These are phyloP conservation scores for Mycosphaerella sp. DNA, from an alignment of 2,329 filamentous ascomycete species.

Conservation along the genomic window DNA sequence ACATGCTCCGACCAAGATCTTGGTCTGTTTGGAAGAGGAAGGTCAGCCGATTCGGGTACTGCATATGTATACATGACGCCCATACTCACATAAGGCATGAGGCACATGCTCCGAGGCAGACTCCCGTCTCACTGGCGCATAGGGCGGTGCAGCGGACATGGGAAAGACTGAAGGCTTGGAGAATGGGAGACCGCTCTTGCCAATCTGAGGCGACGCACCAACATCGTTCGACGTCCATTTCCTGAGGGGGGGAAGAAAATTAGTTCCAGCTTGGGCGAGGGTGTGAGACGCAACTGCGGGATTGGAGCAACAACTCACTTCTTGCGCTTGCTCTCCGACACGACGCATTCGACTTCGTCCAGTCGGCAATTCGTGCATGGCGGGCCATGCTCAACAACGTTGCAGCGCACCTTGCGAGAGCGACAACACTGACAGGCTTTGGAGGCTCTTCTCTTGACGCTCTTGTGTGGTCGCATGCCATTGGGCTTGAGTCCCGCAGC, in stretches of 20 bases:
- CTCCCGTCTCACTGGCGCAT: slow-evolving; percentile 26
- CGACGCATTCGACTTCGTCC: slow-evolving; percentile 68
- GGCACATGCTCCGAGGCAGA: slow-evolving; percentile 48
- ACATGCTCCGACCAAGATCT: slow-evolving; percentile 26
- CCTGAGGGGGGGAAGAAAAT: too few relatives aligned
- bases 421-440: slow-evolving; percentile 86
- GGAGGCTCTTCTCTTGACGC: slow-evolving; percentile 78
- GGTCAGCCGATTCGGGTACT: slow-evolving; percentile 6
- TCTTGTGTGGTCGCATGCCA: slow-evolving; percentile 44
- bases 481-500: slow-evolving; percentile 50
- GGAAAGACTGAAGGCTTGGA: slow-evolving; percentile 24
- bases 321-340: slow-evolving; percentile 70
- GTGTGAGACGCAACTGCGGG: too few relatives aligned
- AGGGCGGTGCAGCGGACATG: slow-evolving; percentile 32
- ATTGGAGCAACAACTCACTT: slow-evolving; percentile 56
- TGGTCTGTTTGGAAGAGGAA: slow-evolving; percentile 27
- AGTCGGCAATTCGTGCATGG: slow-evolving; percentile 83
- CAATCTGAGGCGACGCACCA: slow-evolving; percentile 19
- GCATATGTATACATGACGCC: not conserved
- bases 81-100: slow-evolving; percentile 57
- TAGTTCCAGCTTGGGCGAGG: too few relatives aligned
- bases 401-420: slow-evolving; percentile 84
- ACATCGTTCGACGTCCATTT: slow-evolving; percentile 33
- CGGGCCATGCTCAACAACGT: slow-evolving; percentile 78
- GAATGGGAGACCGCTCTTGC: slow-evolving; percentile 19